Percentiles rank a stretch among this genome's conserved stretches.
Conservation (phyloP, 129 eudicot species). For the Solidago caesia region DNA sequence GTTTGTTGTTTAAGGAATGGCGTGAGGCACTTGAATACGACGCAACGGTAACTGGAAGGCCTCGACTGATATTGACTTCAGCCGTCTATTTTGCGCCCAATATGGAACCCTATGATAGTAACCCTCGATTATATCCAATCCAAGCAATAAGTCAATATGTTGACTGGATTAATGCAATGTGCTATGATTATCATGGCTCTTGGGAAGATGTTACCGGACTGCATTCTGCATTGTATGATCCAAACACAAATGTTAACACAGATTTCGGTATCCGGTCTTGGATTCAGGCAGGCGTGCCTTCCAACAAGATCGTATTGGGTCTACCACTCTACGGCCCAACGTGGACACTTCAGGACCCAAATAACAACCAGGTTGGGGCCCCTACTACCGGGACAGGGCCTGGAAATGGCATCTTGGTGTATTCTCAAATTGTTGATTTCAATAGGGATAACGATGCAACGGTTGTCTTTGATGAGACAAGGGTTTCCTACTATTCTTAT, state of each 20-base stretch:
- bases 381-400: slow-evolving; percentile 39
- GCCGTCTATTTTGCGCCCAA: slow-evolving; percentile 35
- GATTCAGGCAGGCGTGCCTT: slow-evolving; percentile 36
- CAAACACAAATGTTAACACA: slow-evolving; percentile 31
- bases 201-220: slow-evolving; percentile 37
- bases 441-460: slow-evolving; percentile 35
- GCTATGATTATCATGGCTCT: slow-evolving; percentile 40
- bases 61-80: slow-evolving; percentile 35
- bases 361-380: slow-evolving; percentile 36
- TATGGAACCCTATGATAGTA: slow-evolving; percentile 10
- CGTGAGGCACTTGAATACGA: slow-evolving; percentile 38
- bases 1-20: slow-evolving; percentile 45
- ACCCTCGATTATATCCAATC: slow-evolving; percentile 31
- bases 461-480: slow-evolving; percentile 24
- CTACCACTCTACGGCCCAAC: slow-evolving; percentile 43
- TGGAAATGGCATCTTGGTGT: slow-evolving; percentile 33
- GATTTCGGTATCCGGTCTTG: slow-evolving; percentile 44
- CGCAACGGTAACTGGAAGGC: slow-evolving; percentile 13
- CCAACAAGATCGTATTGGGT: slow-evolving; percentile 37
- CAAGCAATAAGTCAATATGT: slow-evolving; percentile 30
- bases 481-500: slow-evolving; percentile 36
- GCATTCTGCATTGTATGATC: slow-evolving; percentile 38
- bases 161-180: slow-evolving; percentile 50
- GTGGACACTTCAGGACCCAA: slow-evolving; percentile 41
- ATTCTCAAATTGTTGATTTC: slow-evolving; percentile 34